These are phyloP conservation scores for Brassica cretica DNA, from an alignment of 345 rosid genomes.

Conservation along the genomic window DNA sequence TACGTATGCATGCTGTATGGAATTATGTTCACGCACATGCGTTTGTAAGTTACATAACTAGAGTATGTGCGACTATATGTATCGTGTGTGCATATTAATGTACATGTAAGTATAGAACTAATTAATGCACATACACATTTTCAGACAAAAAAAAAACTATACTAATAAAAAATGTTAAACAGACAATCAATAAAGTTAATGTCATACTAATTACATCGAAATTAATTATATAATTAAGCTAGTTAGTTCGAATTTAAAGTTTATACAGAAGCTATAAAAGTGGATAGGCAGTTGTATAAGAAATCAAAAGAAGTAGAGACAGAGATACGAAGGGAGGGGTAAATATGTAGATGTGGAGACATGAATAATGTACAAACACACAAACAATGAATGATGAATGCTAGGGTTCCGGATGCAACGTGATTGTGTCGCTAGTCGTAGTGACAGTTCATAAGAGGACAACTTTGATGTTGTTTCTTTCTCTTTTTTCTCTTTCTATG, in stretches of 20 bases:
- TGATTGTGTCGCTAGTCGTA: constrained; percentile 48
- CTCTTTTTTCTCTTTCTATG: constrained; percentile 15
- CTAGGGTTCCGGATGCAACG: constrained; percentile 50
- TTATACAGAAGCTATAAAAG: neutral
- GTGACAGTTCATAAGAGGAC: constrained; percentile 52
- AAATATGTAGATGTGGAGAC: constrained; percentile 23
- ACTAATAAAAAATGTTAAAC: neutral
- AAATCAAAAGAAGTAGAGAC: constrained; percentile 30
- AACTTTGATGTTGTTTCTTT: constrained; percentile 43
- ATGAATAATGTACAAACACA: constrained; percentile 32
- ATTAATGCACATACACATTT: neutral
- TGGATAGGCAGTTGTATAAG: constrained; percentile 24
- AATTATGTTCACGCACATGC: constrained; percentile 27
- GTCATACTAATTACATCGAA: neutral
- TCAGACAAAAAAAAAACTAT: neutral
- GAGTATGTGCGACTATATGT: neutral
- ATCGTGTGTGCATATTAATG: neutral
- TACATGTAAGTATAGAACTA: constrained; percentile 3
- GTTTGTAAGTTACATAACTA: constrained; percentile 8
- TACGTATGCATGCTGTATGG: constrained; percentile 35
- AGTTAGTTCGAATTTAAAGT: neutral
- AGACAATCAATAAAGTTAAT: neutral
- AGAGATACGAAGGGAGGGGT: constrained; percentile 26
- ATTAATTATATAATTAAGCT: neutral
- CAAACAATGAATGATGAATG: constrained; percentile 43